Evolutionary conservation across 2,329 filamentous ascomycete species (phyloP).

Genomic region (Boeremia exigua): DNA sequence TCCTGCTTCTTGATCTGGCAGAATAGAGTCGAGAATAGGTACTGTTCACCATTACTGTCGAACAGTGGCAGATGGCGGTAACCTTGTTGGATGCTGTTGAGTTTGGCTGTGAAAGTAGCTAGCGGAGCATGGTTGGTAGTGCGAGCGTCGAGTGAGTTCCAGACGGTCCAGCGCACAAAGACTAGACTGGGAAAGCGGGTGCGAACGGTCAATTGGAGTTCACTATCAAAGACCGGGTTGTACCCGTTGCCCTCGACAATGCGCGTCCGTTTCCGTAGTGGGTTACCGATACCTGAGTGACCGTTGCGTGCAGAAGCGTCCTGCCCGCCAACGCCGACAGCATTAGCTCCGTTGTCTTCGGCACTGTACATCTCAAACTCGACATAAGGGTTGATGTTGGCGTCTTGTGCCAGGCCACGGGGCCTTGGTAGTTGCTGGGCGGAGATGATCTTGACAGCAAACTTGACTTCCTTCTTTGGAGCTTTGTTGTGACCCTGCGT

Average conservation of each 20-base stretch:
- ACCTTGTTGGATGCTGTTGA: slow-evolving; percentile 85
- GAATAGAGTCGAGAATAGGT: slow-evolving; percentile 92
- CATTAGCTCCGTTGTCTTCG: slow-evolving; percentile 84
- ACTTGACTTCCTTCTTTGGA: slow-evolving; percentile 81
- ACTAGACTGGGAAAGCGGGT: slow-evolving; percentile 95
- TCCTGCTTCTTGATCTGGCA: slow-evolving; percentile 78
- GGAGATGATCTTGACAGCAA: slow-evolving; percentile 87
- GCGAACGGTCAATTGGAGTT: slow-evolving; percentile 79
- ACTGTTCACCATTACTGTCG: slow-evolving; percentile 88
- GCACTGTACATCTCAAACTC: slow-evolving; percentile 95
- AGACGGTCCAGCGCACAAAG: slow-evolving; percentile 92
- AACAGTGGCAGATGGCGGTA: slow-evolving; percentile 91
- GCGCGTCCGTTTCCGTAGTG: slow-evolving; percentile 78
- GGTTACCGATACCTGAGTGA: slow-evolving; percentile 71
- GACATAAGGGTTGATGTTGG: slow-evolving; percentile 87
- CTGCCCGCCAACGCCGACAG: slow-evolving; percentile 69
- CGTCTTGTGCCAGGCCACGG: slow-evolving; percentile 71
- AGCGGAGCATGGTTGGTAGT: slow-evolving; percentile 71
- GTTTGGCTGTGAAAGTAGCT: slow-evolving; percentile 91
- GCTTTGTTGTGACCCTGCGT: slow-evolving; percentile 66
- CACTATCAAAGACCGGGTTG: slow-evolving; percentile 85
- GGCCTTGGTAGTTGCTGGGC: slow-evolving; percentile 93
- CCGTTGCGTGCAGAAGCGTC: slow-evolving; percentile 69
- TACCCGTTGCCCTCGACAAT: slow-evolving; percentile 90
- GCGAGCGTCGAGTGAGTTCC: slow-evolving; percentile 79